Evolutionary conservation across 1,284 basidiomycete species (phyloP), one percentile per base, ranked within the genome.

Genomic region (Wolfiporia cocos): DNA sequence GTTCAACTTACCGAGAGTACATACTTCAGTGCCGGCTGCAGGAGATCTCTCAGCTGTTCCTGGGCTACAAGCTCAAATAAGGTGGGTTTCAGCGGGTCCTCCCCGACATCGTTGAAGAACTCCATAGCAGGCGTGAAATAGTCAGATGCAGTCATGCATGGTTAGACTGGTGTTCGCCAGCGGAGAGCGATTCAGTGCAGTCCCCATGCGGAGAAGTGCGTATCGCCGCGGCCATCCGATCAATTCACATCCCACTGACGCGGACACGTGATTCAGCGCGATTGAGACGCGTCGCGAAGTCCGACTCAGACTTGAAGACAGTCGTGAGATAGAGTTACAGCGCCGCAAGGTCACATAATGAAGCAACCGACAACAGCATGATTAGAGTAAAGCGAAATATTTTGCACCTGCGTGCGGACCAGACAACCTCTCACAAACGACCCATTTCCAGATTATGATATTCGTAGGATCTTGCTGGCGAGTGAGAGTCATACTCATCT

Each of bases 21-120:
- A 69, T 99, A 99, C 62, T 95, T 92, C 54, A 97, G 69, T 11
- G 95, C 94, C 5, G 96, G 96, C 54, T 97, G 93, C 18, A 99
- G 74, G 1, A 98, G 74, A 53, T 94, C 90, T 47, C 86, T 71
- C 18, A 99, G 78, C 62, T 99, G 95, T 50, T 97, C 93, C 62
- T 98, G 92, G 1, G 94, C 94, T 20, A 96, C 74, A 3, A 99
- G 79, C 65, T 99, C 96, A 57, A 98, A 99, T 34, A 99, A 71
- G 9, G 92, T 94, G 0, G 96, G 96, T 45, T 89, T 84, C 37
- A 83, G 65, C 11, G 82, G 76, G 56, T 89, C 82, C 5, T 73
- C 71, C 23, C 83, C 82, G 3, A 79, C 67, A 54, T 83, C 80
- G 49, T 81, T 82, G 63, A 84, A 83, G 70, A 90, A 91, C 58